phyloP scores from a whole-genome alignment of 2,329 filamentous ascomycete genomes.

The Amesomyces nigricolor region DNA sequence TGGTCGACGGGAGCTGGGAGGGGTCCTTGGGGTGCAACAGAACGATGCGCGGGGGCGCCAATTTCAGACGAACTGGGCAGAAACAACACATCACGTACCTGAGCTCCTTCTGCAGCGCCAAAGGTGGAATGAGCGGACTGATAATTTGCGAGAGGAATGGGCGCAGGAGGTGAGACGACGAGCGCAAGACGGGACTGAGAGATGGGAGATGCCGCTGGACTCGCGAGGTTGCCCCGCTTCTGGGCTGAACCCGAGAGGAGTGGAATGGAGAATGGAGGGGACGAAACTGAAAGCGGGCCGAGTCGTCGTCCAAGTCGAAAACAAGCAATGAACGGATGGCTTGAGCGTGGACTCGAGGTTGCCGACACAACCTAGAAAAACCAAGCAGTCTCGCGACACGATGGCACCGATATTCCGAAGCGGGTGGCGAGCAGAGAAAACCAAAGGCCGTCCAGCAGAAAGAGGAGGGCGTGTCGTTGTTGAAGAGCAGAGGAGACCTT shows the following conservation, averaged over 20 bases:
- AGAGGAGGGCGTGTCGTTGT: conserved; percentile 8
- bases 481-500: conserved; percentile 8
- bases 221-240: conserved; percentile 18
- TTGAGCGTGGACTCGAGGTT: not conserved
- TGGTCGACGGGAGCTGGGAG: too few species aligned
- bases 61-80: not conserved
- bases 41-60: not conserved
- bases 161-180: conserved; percentile 1
- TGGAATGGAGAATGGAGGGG: not conserved
- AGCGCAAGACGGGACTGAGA: conserved; percentile 13
- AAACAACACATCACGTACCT: not conserved
- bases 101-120: not conserved
- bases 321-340: conserved; percentile 16
- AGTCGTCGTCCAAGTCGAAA: not conserved
- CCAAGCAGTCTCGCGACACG: not conserved
- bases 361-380: not conserved
- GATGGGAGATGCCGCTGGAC: conserved; percentile 4
- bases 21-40: not conserved
- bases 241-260: not conserved
- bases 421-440: not conserved
- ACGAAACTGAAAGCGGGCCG: not conserved
- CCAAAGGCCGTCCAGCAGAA: not conserved
- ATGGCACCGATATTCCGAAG: not conserved
- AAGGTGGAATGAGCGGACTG: not conserved
- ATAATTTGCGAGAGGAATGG: not conserved